Base-by-base conservation (phyloP, 208 protist species). In the Acanthamoeba lenticulata region DNA sequence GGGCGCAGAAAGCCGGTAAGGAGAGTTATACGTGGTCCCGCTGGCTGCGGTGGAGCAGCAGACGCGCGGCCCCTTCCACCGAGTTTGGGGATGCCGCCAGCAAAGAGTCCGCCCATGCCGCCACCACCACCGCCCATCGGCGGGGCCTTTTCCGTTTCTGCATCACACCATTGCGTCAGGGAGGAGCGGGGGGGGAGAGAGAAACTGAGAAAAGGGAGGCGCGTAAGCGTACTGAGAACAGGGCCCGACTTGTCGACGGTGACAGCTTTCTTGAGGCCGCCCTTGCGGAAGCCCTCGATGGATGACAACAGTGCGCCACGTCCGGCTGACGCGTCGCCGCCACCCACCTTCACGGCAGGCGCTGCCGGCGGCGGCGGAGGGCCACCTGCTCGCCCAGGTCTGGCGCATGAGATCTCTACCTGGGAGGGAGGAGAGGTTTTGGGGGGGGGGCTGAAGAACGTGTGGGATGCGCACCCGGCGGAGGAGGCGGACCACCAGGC, bases 261-360 rank as follows among this genome's bases (percentile, higher is more conserved):
- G 47, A 0, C 40, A 27, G 85, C 85, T 36, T 91, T 91, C 55
- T 91, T 91, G 32, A 91, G 85, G 32, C 55, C 55, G 85, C 52
- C 85, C 42, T 91, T 91, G 85, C 52, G 5, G 85, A 91, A 91
- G 44, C 85, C 85, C 36, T 67, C 38, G 38, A 91, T 91, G 24
- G 85, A 89, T 19, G 44, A 47, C 81, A 89, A 29, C n/a, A 89
- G 81, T 15, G 81, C 81, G 36, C 44, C 38, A 40, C 81, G 81
- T 1, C 45, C 81, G 0, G 6, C 44, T 19, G 44, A 17, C 19
- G 81, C 38, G 27, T n/a, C 44, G 27, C 17, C 81, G 0, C 38
- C 24, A 19, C 29, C 45, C 32, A 65, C 11, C 32, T 32, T 32
- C 36, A 42, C 81, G 49, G 81, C 11, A 24, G 81, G 81, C 3